Evolutionary conservation across 768 basidiomycete species (phyloP), one percentile per base, ranked within the genome.

Genomic region (Termitomyces sp.): DNA sequence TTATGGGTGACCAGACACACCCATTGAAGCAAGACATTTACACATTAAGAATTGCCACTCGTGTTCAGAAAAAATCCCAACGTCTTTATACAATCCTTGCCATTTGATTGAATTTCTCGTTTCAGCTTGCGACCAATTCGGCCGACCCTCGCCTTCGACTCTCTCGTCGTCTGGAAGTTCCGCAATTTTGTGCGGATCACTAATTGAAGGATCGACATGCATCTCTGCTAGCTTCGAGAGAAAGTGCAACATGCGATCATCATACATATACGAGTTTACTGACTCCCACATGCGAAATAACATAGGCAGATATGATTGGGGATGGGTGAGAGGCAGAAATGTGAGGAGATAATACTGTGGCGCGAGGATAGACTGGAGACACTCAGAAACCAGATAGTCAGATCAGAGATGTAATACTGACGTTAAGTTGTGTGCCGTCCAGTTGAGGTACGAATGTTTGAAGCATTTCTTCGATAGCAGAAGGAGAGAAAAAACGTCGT

Each of bases 31-130:
- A 55, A 96, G 76, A 67, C 90, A 91, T 74, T 93, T 94, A 66
- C 87, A 89, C 90, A 95, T 94, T 63, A 96, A 74, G 58, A 87
- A 80, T 62, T 85, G 82, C 84, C 91, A 95, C 66, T 95, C 87
- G 64, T 86, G 80, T 60, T 92, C 86, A 47, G 85, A 85, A 69
- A 93, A 92, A 47, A 96, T 90, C 22, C 93, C 93, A 46, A 95
- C 86, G 68, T 92, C 87, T 58, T 85, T 87, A 71, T 88, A 91
- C 51, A 96, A 81, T 22, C 94, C 94, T 29, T 69, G 70, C 90
- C 89, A 91, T 36, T 69, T 67, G 24, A 71, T 68, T 55, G 69
- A 67, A 46, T 73, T 64, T 50, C 75, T 62, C 33, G 77, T 57
- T 62, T 78, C 73, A 49, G 79, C 74, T 54, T 74, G 68, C 47